Evolutionary conservation across 257 asterid genomes (phyloP), one percentile per base, ranked within the genome.

Genomic region (Anisodus tanguticus): DNA sequence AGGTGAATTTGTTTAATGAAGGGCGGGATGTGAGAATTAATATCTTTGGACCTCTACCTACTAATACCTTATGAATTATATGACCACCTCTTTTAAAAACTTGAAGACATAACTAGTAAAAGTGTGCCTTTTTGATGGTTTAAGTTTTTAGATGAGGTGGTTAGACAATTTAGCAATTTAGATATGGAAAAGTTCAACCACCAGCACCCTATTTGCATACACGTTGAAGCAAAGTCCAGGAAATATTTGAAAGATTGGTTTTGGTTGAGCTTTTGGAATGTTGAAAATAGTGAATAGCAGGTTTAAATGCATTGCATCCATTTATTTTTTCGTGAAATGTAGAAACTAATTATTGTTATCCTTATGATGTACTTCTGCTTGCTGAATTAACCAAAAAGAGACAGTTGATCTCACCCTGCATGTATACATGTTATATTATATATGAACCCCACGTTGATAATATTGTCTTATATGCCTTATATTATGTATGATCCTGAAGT

Each of bases 331-430:
- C 51, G 19, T 51, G 63, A 22, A 76, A 51, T 13, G 22, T 22
- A 31, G 22, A 76, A 49, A 53, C 63, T 76, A 12, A 3, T 51
- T 49, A 13, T 10, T 45, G 17, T 45, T 45, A 49, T 60, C 81
- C 62, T 13, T 74, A 72, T 72, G 58, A 72, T 72, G 80, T 72
- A 3, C 62, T 74, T 49, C 45, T 72, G 41, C 41, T 19, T 74
- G 43, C 81, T 74, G 43, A 74, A n/a, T 74, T 47, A 12, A 22
- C 81, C 60, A 49, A 49, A 74, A 74, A 74, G 81, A 49, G 45
- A 74, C 55, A 16, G 55, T 41, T 70, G 35, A 43, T 41, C 15
- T 70, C 35, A 41, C 62, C 12, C 39, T 22, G 81, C n/a, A 3
- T 74, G 22, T 51, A 49, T 74, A 6, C 62, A 47, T 74, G 62